Evolutionary conservation across 805 yeast genomes (phyloP), one percentile per base, ranked within the genome.

Genomic region (Komagataella mondaviorum): DNA sequence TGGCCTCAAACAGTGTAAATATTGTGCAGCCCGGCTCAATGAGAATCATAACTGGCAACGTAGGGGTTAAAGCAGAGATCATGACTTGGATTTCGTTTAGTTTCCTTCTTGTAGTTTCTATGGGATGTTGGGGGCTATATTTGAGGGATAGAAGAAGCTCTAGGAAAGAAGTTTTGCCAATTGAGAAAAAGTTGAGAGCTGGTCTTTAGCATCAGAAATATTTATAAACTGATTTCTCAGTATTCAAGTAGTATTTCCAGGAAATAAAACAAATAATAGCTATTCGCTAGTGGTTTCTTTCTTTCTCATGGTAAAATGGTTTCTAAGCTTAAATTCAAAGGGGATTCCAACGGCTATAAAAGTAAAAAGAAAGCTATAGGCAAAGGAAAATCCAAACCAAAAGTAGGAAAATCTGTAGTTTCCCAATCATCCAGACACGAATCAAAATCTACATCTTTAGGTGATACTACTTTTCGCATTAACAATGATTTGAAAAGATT

Each of bases 81-180:
- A 71, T 83, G 75, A 68, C 81, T 0, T 83, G 88, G 88, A 66
- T 75, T 6, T 71, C 79, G 2, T 81, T 83, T 60, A 57, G 77
- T 1, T 75, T 81, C 55, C 54, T 74, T 30, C 47, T 71, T 4
- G 54, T 76, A 2, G 71, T 71, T 6, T 64, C 72, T 4, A 50
- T 72, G 4, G 73, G 74, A 0, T 55, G 70, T n/a, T 55, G 71
- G 52, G 53, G 56, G 7, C 49, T 69, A 23, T 63, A 69, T 50
- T 51, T 67, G n/a, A 65, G 69, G 52, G 73, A 71, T 47, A 49
- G 68, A 44, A 55, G 57, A 44, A 52, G 52, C 12, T 17, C 16
- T 18, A 39, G 51, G 18, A 46, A 49, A 30, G 39, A 12, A 10
- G 39, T 10, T 12, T 30, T 30, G 48, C 39, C 47, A 23, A 17